A percentile compares a stretch with the other conserved stretches of the same genome.
Evolutionary conservation across 495 filamentous ascomycete genomes (phyloP).

Genomic region (Apiosordaria backusii): DNA sequence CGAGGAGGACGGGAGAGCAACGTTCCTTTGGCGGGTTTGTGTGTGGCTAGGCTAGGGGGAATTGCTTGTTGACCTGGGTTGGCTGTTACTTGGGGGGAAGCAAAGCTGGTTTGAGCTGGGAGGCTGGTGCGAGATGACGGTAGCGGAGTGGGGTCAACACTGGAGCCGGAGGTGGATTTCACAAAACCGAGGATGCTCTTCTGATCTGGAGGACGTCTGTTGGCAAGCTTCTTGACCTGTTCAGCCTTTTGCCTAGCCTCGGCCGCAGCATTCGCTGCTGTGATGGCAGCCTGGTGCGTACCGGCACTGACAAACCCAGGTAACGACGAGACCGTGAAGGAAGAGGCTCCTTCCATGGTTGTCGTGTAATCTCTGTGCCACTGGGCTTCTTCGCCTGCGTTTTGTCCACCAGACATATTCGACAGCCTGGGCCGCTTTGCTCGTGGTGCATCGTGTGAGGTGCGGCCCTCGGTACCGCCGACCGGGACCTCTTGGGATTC

Average conservation of each 20-base stretch:
- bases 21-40: slow-evolving; percentile 29
- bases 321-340: slow-evolving; percentile 40
- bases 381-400: slow-evolving; percentile 30
- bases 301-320: slow-evolving; percentile 45
- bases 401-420: slow-evolving; percentile 23
- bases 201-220: slow-evolving; percentile 38
- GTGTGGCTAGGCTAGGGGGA: slow-evolving; percentile 33
- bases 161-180: slow-evolving; percentile 14
- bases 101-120: not conserved
- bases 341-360: slow-evolving; percentile 44
- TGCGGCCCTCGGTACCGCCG: not conserved
- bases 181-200: slow-evolving; percentile 41
- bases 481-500: slow-evolving; percentile 12
- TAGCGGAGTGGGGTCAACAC: not conserved
- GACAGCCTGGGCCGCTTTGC: slow-evolving; percentile 31
- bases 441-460: slow-evolving; percentile 10
- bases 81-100: not conserved
- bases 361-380: slow-evolving; percentile 37
- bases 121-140: not conserved
- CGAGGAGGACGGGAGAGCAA: not conserved
- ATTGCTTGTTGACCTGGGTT: slow-evolving; percentile 25
- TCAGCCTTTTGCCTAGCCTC: slow-evolving; percentile 23
- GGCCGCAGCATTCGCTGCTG: slow-evolving; percentile 27
- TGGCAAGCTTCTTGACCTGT: slow-evolving; percentile 24
- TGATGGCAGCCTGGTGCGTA: slow-evolving; percentile 38